Percentiles rank a stretch among this genome's conserved stretches.
Conservation (phyloP, 495 filamentous ascomycete genomes). For the Cetradonia linearis region DNA sequence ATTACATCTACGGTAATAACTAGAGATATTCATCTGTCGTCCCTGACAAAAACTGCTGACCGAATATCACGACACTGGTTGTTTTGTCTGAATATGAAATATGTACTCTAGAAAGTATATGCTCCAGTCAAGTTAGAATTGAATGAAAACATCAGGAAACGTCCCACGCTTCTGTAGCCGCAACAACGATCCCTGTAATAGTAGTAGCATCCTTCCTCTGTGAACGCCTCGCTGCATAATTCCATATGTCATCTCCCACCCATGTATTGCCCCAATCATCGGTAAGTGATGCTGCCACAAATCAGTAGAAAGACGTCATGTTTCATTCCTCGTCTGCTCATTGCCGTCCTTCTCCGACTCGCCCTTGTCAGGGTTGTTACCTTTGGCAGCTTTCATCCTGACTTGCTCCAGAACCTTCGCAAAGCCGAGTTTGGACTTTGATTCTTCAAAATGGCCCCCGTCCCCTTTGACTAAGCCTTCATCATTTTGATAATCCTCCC, state of each 20-base stretch:
- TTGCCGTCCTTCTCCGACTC: conserved; percentile 5
- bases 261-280: conserved; percentile 4
- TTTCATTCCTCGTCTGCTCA: conserved; percentile 6
- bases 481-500: conserved; percentile 30
- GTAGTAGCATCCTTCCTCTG: background rate
- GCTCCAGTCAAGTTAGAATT: conserved; percentile 1
- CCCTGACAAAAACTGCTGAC: too few species aligned
- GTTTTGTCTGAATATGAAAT: background rate
- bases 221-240: conserved; percentile 20
- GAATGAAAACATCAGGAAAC: background rate
- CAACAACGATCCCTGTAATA: background rate
- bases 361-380: conserved; percentile 7
- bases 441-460: background rate
- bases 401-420: conserved; percentile 26
- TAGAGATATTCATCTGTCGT: too few species aligned
- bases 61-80: too few species aligned
- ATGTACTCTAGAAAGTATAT: background rate
- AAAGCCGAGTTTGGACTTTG: conserved; percentile 19
- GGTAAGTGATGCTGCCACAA: background rate
- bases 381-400: conserved; percentile 23
- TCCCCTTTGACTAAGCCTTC: conserved; percentile 18
- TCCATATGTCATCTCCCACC: conserved; percentile 13
- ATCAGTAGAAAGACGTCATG: conserved; percentile 1
- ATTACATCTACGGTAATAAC: too few species aligned
- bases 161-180: background rate